phyloP scores from a whole-genome alignment of 2,329 filamentous ascomycete genomes.

The Cladosporium halotolerans region DNA sequence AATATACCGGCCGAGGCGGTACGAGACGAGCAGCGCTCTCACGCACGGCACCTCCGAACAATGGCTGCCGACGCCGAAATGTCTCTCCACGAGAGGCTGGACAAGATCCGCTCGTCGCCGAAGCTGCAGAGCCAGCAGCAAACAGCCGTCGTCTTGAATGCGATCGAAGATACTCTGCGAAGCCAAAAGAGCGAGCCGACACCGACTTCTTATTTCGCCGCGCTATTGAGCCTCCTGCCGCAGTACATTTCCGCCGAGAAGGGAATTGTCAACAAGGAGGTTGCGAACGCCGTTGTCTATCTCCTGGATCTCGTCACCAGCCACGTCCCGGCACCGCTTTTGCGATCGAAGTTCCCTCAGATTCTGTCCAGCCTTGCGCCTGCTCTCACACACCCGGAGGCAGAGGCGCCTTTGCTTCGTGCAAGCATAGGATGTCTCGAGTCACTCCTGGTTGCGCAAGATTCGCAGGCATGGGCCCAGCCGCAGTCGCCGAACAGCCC shows the following conservation, averaged over 20 bases:
- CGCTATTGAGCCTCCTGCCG: conserved; percentile 79
- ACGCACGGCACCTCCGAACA: conserved; percentile 1
- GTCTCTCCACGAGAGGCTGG: conserved; percentile 82
- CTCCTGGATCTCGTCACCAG: conserved; percentile 88
- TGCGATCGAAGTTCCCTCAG: conserved; percentile 90
- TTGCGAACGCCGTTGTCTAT: conserved; percentile 83
- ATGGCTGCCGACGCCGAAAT: conserved; percentile 23
- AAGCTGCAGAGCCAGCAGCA: conserved; percentile 94
- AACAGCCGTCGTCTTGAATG: conserved; percentile 79
- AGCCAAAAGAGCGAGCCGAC: conserved; percentile 79
- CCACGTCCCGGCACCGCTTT: conserved; percentile 74
- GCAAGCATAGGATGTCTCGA: conserved; percentile 91
- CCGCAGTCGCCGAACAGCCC: conserved; percentile 78
- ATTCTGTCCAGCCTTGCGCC: conserved; percentile 84
- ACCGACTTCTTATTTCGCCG: conserved; percentile 89
- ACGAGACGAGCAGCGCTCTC: conserved; percentile 3
- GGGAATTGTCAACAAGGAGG: conserved; percentile 69
- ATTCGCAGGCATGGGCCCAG: conserved; percentile 80
- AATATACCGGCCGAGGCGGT: neutral
- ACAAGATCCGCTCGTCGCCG: conserved; percentile 87
- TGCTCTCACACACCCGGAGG: conserved; percentile 69
- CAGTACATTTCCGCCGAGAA: conserved; percentile 61
- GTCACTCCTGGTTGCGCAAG: conserved; percentile 83
- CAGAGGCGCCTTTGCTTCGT: conserved; percentile 78
- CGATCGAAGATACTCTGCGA: conserved; percentile 86